phyloP scores from a whole-genome alignment of 495 filamentous ascomycete genomes.

The Poronia punctata region DNA sequence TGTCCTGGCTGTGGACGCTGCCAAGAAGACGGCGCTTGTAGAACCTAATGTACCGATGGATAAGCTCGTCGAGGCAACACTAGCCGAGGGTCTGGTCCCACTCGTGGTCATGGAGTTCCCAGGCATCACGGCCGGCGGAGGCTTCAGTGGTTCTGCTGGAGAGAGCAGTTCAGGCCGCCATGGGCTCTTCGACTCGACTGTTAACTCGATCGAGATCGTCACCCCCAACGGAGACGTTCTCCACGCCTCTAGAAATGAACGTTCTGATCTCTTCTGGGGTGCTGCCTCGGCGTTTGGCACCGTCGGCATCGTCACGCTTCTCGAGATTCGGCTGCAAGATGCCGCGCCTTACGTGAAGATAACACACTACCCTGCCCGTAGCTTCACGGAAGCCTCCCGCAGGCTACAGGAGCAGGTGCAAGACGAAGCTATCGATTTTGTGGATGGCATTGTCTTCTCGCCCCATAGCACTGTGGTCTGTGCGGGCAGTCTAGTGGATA shows the following conservation, averaged over 20 bases:
- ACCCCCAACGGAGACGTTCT: conserved; percentile 46
- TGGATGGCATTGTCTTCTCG: conserved; percentile 46
- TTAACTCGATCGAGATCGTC: conserved; percentile 53
- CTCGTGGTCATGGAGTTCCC: conserved; percentile 59
- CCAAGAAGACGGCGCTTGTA: conserved; percentile 41
- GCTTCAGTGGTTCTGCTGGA: conserved; percentile 53
- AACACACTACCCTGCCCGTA: conserved; percentile 39
- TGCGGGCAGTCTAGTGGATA: conserved; percentile 40
- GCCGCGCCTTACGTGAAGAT: conserved; percentile 47
- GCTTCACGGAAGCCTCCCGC: conserved; percentile 23
- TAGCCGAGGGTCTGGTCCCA: conserved; percentile 46
- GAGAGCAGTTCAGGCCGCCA: conserved; percentile 55
- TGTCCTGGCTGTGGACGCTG: conserved; percentile 46
- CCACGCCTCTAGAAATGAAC: conserved; percentile 28
- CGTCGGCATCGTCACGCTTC: conserved; percentile 48
- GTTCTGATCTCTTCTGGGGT: conserved; percentile 50
- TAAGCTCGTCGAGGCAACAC: conserved; percentile 44
- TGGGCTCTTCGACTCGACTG: conserved; percentile 52
- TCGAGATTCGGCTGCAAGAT: conserved; percentile 48
- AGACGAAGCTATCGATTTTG: conserved; percentile 33
- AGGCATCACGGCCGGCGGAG: conserved; percentile 59
- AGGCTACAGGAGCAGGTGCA: conserved; percentile 23
- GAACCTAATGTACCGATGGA: conserved; percentile 65
- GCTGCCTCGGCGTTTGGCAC: conserved; percentile 54
- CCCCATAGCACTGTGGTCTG: conserved; percentile 42